Base-by-base conservation (phyloP, 1,284 basidiomycete species). In the Stygiomarasmius scandens region DNA sequence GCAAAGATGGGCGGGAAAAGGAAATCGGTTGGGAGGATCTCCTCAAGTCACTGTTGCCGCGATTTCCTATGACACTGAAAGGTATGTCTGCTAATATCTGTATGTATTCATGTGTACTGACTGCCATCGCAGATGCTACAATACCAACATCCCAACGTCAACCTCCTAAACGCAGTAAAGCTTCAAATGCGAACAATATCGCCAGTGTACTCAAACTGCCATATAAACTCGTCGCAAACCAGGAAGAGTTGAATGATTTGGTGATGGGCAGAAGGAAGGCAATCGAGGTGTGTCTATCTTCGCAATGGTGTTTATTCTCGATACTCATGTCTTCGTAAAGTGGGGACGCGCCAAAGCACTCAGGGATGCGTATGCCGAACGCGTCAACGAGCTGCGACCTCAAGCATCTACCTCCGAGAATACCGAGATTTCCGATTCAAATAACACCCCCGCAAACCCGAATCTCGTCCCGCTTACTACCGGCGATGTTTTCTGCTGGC, bases 191-290 rank as follows among this genome's bases (percentile, higher is more conserved):
- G 27, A 27, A 20, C 10, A 23, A 16, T 27, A 24, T 27, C 22
- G 27, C 25, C 16, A 49, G 19, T 16, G 10, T 34, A 46, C 66
- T 66, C 19, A 68, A 67, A 34, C 63, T 85, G 8, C 77, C 85
- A 1, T 90, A 89, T 63, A 81, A 71, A 58, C 67, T 88, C n/a
- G 80, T 79, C 2, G 52, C 79, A 3, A 76, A 72, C 6, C 71
- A 73, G 1, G 61, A 73, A 8, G 77, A 85, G 29, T 77, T 87
- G 24, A 73, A 74, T 20, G 67, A 65, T 22, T 71, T 88, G 20
- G 67, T 83, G 16, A 66, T 75, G 47, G 89, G 88, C 25, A 80
- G 86, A 55, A 77, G 84, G 55, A 89, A 89, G 69, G 85, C 89
- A 1, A 84, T 90, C 10, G 87, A 90, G 74, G 88, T 88, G 54